Base-by-base conservation (phyloP, 106 monocot genomes). In the Dendrobium chrysotoxum region DNA sequence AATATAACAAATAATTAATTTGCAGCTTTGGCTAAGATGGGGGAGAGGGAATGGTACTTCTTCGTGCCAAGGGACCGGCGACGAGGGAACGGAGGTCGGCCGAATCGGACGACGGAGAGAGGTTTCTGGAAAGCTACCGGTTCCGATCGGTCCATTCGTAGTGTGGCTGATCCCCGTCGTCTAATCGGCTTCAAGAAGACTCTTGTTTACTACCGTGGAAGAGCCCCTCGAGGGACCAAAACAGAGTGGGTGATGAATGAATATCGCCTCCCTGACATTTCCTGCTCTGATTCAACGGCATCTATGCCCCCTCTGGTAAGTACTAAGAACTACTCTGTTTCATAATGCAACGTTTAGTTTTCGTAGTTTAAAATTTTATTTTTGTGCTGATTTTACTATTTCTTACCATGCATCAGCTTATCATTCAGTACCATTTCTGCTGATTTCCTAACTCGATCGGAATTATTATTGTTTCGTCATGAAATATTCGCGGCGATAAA, bases 71-170 rank as follows among this genome's bases (percentile, higher is more conserved):
- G 96, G 80, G 92, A 92, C 79, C 75, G 90, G 78, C 82, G 58
- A 82, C 90, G 65, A 53, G 26, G 79, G 12, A 85, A 83, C 58
- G 90, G 94, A 4, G 90, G 87, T 20, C 65, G 92, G 77, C 96
- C 93, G 2, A 96, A 85, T 79, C 84, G 96, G 50, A 93, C 91
- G 15, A 96, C 96, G 10, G 93, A 89, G 75, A 57, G 67, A 1
- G 96, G 96, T 20, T 96, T 92, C 80, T 96, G 96, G 93, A 96
- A 96, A 86, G 93, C 96, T 9, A 96, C 96, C 57, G 92, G 96
- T 3, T 89, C 92, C 3, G 96, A 96, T 74, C 85, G 93, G 30
- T 80, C 87, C 8, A 74, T 96, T 6, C 85, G 93, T 9, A 85
- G 90, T 78, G 82, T 81, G 2, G 72, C 78, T 9, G 86, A 93